These are phyloP conservation scores for Flaveria bidentis DNA, from an alignment of 129 eudicot genomes.

Conservation along the genomic window DNA sequence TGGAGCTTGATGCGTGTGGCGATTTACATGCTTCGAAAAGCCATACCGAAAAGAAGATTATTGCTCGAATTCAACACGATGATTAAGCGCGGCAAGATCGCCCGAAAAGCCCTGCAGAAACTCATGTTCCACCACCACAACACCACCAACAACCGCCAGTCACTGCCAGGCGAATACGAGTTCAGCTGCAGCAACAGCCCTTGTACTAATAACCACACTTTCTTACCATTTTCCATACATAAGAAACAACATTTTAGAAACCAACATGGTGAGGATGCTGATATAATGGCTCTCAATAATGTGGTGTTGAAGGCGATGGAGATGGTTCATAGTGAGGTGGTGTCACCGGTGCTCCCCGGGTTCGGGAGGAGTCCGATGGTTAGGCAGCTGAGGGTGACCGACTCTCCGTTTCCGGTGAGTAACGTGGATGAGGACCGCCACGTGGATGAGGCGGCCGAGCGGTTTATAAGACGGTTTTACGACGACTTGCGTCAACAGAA, in stretches of 20 bases:
- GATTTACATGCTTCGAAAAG: conserved; percentile 45
- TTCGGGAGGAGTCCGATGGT: conserved; percentile 20
- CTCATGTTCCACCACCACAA: conserved; percentile 47
- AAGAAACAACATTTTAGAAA: conserved; percentile 30
- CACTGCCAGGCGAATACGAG: conserved; percentile 47
- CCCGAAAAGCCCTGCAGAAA: conserved; percentile 44
- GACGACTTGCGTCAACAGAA: neutral
- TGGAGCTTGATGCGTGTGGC: conserved; percentile 44
- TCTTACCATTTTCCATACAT: conserved; percentile 36
- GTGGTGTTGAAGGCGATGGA: conserved; percentile 11
- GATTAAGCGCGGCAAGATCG: conserved; percentile 52
- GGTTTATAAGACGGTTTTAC: conserved; percentile 13
- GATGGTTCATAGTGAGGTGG: conserved; percentile 8
- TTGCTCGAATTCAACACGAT: conserved; percentile 39
- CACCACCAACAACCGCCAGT: conserved; percentile 18
- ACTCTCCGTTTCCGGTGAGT: conserved; percentile 17
- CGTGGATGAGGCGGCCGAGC: conserved; percentile 11
- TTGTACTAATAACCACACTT: neutral
- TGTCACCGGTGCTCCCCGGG: neutral
- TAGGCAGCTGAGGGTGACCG: conserved; percentile 19
- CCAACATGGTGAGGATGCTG: neutral
- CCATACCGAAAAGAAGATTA: conserved; percentile 41
- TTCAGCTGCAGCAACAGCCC: conserved; percentile 65
- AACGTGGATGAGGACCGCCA: conserved; percentile 7
- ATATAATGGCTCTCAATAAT: neutral